phyloP scores from a whole-genome alignment of 768 basidiomycete species.

The Amanita rubescens region DNA sequence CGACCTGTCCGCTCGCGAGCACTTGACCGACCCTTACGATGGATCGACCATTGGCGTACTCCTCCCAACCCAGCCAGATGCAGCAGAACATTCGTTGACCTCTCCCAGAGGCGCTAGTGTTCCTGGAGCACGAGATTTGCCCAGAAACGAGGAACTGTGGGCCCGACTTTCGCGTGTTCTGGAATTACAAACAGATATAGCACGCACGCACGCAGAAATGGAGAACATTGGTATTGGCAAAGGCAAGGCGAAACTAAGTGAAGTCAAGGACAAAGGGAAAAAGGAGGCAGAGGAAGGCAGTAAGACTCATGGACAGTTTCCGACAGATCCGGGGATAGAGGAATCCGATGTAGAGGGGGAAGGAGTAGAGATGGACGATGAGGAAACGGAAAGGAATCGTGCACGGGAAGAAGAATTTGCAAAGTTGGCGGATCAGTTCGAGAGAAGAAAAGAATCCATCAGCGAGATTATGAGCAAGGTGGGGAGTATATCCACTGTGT shows the following conservation, averaged over 20 bases:
- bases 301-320: slow-evolving; percentile 14
- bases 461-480: slow-evolving; percentile 72
- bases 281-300: slow-evolving; percentile 12
- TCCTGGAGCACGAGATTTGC: not conserved
- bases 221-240: slow-evolving; percentile 48
- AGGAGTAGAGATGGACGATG: slow-evolving; percentile 42
- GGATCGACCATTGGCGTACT: slow-evolving; percentile 36
- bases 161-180: slow-evolving; percentile 59
- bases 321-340: slow-evolving; percentile 19
- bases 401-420: slow-evolving; percentile 64
- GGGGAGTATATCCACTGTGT: slow-evolving; percentile 3
- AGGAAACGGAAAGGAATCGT: slow-evolving; percentile 47
- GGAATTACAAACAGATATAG: slow-evolving; percentile 65
- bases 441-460: slow-evolving; percentile 61
- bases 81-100: slow-evolving; percentile 9
- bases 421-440: slow-evolving; percentile 59
- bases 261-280: slow-evolving; percentile 30
- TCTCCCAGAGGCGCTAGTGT: slow-evolving; percentile 15
- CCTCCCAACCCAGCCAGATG: slow-evolving; percentile 11
- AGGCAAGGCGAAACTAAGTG: slow-evolving; percentile 20
- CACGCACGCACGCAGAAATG: slow-evolving; percentile 69
- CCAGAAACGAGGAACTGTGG: slow-evolving; percentile 51
- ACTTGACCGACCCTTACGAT: slow-evolving; percentile 40
- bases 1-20: slow-evolving; percentile 10
- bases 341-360: slow-evolving; percentile 40